A percentile compares a stretch with the other conserved stretches of the same genome.
Evolutionary conservation across 2,329 filamentous ascomycete genomes (phyloP).

Genomic region (Nigrospora sphaerica): DNA sequence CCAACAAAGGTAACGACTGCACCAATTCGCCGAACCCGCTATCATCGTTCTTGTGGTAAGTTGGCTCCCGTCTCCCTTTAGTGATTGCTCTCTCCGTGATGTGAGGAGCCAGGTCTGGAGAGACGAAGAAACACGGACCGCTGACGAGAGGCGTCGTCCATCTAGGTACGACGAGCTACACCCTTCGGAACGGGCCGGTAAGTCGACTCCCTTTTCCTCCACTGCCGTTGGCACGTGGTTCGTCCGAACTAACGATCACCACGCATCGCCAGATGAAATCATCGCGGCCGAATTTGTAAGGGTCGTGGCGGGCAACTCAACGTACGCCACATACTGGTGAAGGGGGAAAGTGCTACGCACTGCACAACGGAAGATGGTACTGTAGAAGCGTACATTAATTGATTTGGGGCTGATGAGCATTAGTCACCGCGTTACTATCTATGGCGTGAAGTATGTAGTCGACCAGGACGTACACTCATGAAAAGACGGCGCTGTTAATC

Average conservation of each 20-base stretch:
- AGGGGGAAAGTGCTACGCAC: no score
- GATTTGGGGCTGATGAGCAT: neutral
- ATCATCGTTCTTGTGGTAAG: conserved; percentile 62
- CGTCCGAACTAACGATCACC: neutral
- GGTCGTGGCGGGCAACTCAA: neutral
- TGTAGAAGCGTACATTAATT: neutral
- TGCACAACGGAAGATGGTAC: no score
- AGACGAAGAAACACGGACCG: neutral
- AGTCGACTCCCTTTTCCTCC: conserved; percentile 21
- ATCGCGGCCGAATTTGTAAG: neutral
- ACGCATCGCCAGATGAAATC: neutral
- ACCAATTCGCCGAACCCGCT: conserved; percentile 29
- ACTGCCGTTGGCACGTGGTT: accelerated
- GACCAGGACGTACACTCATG: no score
- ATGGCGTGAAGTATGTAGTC: no score
- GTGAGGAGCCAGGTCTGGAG: no score
- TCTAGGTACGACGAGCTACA: conserved; percentile 61
- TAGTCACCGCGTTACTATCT: neutral
- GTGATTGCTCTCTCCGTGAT: no score
- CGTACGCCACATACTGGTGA: neutral
- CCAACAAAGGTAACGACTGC: conserved; percentile 23
- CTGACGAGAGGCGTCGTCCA: neutral
- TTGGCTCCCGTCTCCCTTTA: no score
- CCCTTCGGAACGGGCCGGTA: conserved; percentile 57
- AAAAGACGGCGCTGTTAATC: no score